Evolutionary conservation across 768 basidiomycete genomes (phyloP), one percentile per base, ranked within the genome.

Genomic region (Thelephora ganbajun): DNA sequence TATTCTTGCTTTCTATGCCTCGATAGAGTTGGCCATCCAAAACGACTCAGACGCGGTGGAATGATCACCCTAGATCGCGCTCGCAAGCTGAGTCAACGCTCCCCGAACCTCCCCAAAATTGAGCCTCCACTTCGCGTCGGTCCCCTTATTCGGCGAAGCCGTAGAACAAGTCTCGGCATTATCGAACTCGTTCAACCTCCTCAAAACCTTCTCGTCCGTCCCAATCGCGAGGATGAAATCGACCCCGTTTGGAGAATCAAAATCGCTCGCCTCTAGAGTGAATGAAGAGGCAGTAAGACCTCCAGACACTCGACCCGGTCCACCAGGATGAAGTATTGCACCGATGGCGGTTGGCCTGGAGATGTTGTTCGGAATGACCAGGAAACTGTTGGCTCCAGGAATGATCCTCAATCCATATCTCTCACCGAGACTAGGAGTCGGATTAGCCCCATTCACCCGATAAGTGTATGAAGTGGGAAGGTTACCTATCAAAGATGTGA

Each of bases 271-370:
- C 52, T 69, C 62, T 18, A 65, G 62, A 33, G 70, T 62, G 48
- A 67, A 62, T 69, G 70, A 73, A 43, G 66, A 54, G 23, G 63
- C 62, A 45, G 66, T 63, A 14, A 62, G 60, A 14, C 63, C 58
- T 22, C 69, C 52, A 30, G 66, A 61, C 3, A 65, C 65, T 33
- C 69, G 60, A 5, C 65, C 65, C 5, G 69, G 71, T 2, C 70
- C 72, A 3, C 77, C 79, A 0, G 82, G 80, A 55, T 81, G 77
- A 12, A 88, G 61, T 50, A 89, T 80, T n/a, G 81, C 76, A 39
- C 81, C 83, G 1, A 89, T 82, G 0, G 86, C 86, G 0, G 81
- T 83, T n/a, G 81, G 82, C 18, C 87, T 78, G 9, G 84, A 88
- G 53, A 87, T 77, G 53, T 85, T 83, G 65, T 80, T 85, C 2